Percentiles rank a stretch among this genome's conserved stretches.
These are phyloP conservation scores for Angomonas ambiguus DNA, from an alignment of 208 protist genomes.

Conservation along the genomic window DNA sequence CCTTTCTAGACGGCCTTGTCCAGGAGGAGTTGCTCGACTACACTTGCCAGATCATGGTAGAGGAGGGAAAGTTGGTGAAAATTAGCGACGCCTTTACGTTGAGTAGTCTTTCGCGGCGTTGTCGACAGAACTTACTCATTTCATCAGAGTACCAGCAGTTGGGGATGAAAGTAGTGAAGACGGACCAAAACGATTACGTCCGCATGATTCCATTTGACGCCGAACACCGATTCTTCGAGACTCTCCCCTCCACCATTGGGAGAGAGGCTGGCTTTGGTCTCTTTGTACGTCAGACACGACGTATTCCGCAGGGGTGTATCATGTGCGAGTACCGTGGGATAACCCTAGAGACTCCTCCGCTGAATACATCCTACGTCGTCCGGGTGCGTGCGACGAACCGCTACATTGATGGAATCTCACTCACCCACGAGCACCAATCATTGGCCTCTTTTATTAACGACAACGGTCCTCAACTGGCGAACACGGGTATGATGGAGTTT, in stretches of 20 bases:
- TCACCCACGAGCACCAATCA: constrained; percentile 59
- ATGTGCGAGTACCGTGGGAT: constrained; percentile 81
- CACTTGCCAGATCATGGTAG: constrained; percentile 56
- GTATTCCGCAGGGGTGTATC: constrained; percentile 67
- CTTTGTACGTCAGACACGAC: constrained; percentile 61
- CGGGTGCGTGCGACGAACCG: constrained; percentile 43
- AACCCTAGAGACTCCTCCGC: constrained; percentile 21
- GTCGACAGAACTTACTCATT: constrained; percentile 51
- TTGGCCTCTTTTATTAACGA: constrained; percentile 89
- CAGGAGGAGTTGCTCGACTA: constrained; percentile 55
- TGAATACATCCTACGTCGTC: constrained; percentile 54
- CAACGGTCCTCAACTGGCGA: constrained; percentile 54
- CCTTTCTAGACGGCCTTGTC: constrained; percentile 44
- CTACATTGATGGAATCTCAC: constrained; percentile 73
- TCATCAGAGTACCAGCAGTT: constrained; percentile 73
- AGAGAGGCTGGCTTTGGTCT: constrained; percentile 58
- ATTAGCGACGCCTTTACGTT: constrained; percentile 57
- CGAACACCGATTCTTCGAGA: constrained; percentile 84
- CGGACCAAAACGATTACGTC: constrained; percentile 31
- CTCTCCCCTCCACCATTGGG: constrained; percentile 55
- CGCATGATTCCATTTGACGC: constrained; percentile 58
- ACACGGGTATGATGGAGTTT: constrained; percentile 83
- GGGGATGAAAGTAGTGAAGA: constrained; percentile 64
- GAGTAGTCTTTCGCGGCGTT: constrained; percentile 30
- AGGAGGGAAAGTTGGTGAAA: constrained; percentile 46